Base-by-base conservation (phyloP, 345 rosid species). In the Litchi chinensis region DNA sequence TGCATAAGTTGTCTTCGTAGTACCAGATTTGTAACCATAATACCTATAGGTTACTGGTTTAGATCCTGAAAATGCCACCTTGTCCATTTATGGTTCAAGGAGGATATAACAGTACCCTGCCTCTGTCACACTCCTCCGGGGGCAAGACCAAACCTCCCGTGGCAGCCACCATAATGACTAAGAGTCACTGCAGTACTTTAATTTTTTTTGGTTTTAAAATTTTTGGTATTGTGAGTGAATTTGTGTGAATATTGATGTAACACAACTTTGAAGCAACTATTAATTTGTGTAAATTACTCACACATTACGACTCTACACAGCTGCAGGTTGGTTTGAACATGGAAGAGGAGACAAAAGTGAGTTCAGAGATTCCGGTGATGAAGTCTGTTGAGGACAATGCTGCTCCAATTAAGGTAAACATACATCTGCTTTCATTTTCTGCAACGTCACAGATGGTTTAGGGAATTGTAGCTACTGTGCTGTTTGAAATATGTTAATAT, bases 311-410 rank as follows among this genome's bases (percentile, higher is more conserved):
- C 39, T 68, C 57, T 26, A 40, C 16, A 15, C 68, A 21, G 28
- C 26, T 66, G 65, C 54, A 60, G 65, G 28, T 24, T 76, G 50
- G 24, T 77, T 65, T 69, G 22, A 81, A 24, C 2, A 93, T 97
- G 99, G 98, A 91, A 73, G 97, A 82, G 71, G 88, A 79, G 78
- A 87, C 84, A 10, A 85, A 60, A 83, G 83, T 82, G 10, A 81
- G 75, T 81, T 78, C 93, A 65, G 98, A 86, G 77, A 79, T 86
- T 79, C 93, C 93, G 5, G 87, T 84, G 54, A 79, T 77, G 84
- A 89, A 90, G 81, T 80, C 74, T 69, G 72, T 75, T 65, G 90
- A 82, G 63, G 88, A 76, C 10, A 77, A 71, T 76, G 86, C 80
- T 50, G 86, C 80, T 54, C 84, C 80, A 40, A 65, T 89, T 57